Conservation (phyloP, 2,329 filamentous ascomycete genomes). For the Colletotrichum cereale region DNA sequence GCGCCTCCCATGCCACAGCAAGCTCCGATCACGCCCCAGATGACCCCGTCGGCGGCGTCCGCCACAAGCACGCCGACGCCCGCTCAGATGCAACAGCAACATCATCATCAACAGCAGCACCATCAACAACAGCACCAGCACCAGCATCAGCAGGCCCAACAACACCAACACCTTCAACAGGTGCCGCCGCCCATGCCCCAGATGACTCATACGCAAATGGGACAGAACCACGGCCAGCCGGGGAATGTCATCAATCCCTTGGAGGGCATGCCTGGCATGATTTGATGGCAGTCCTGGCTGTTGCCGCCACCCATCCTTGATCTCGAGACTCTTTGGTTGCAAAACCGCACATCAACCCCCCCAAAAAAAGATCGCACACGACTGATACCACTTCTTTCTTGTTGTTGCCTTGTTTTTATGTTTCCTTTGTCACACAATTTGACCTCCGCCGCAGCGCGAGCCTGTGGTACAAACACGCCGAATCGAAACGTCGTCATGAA, state of each 20-base stretch:
- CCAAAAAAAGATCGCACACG: conserved; percentile 18
- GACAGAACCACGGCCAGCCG: conserved; percentile 32
- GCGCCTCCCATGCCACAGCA: conserved; percentile 43
- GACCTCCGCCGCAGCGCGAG: conserved; percentile 32
- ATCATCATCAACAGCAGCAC: conserved; percentile 44
- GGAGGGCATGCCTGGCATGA: conserved; percentile 41
- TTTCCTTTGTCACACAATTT: conserved; percentile 37
- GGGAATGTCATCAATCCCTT: conserved; percentile 34
- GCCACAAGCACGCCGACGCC: conserved; percentile 56
- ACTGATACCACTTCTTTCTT: conserved; percentile 32
- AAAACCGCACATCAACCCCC: background rate
- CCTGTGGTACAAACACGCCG: conserved; percentile 13
- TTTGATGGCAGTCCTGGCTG: conserved; percentile 8
- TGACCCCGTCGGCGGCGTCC: conserved; percentile 52
- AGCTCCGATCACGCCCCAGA: conserved; percentile 57
- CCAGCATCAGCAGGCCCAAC: conserved; percentile 41
- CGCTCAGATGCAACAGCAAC: conserved; percentile 45
- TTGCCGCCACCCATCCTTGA: background rate
- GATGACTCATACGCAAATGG: conserved; percentile 40
- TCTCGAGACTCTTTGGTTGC: conserved; percentile 8
- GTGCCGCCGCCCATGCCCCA: conserved; percentile 42
- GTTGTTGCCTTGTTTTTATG: conserved; percentile 18
- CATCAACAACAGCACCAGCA: conserved; percentile 45
- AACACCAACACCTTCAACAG: conserved; percentile 43
- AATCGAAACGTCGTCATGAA: conserved; percentile 34